These are phyloP conservation scores for Phyllosticta paracitricarpa DNA, from an alignment of 2,329 filamentous ascomycete species.

Conservation along the genomic window DNA sequence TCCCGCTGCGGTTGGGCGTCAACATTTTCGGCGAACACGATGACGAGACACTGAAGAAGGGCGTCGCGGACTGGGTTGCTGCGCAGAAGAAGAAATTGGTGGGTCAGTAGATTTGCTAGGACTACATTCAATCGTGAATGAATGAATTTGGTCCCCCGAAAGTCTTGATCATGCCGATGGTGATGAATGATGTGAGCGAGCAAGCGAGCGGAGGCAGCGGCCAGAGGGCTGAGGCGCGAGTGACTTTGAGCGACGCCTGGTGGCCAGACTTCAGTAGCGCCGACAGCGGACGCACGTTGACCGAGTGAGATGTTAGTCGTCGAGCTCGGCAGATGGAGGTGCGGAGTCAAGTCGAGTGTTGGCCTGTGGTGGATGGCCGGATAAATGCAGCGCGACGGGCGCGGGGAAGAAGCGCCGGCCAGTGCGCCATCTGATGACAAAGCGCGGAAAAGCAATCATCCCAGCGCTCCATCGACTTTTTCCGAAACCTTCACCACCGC, in stretches of 20 bases:
- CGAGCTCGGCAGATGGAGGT: neutral
- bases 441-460: neutral
- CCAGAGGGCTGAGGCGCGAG: too few species aligned
- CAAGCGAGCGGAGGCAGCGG: too few species aligned
- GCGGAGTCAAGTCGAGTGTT: neutral
- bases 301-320: neutral
- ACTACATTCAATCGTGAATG: too few species aligned
- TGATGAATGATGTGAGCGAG: too few species aligned
- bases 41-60: constrained; percentile 16
- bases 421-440: neutral
- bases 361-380: neutral
- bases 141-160: too few species aligned
- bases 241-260: too few species aligned
- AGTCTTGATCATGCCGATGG: too few species aligned
- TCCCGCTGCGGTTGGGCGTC: constrained; percentile 10
- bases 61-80: constrained; percentile 26
- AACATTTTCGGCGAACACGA: constrained; percentile 9
- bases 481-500: neutral
- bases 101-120: neutral
- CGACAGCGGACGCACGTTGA: neutral
- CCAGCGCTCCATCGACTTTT: neutral
- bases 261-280: neutral
- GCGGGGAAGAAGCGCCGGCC: neutral
- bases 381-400: neutral
- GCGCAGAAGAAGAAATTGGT: constrained; percentile 19